Base-by-base conservation (phyloP, 2,329 filamentous ascomycete species). In the Thelonectria blattea region DNA sequence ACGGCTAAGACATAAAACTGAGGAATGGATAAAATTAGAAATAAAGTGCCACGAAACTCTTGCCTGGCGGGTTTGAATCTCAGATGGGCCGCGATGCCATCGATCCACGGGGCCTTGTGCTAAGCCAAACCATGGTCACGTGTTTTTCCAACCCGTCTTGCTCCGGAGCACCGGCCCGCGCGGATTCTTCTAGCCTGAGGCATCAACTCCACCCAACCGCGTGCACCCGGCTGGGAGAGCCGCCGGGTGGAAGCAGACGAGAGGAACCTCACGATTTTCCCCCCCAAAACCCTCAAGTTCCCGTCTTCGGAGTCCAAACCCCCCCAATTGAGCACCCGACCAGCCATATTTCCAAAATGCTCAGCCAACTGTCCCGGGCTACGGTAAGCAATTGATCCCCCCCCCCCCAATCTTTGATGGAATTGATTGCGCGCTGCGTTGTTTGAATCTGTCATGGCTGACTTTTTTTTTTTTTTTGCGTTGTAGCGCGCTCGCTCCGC, bases 311-410 rank as follows among this genome's bases (percentile, higher is more conserved):
- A 68, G 67, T 65, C 20, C n/a, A n/a, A n/a, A n/a, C n/a, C n/a
- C 62, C 60, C 71, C 78, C 78, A 78, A 81, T 82, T 80, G 80
- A 82, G 78, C 80, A n/a, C 80, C 77, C 76, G 68, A 75, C 75
- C 72, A 69, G 67, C 68, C 73, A 74, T 77, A 6, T 7, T 10
- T 30, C 66, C 79, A 85, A 78, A 72, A 87, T 87, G 84, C 78
- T 86, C 77, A 76, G 75, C 72, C 81, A 83, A 76, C 74, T 85
- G 64, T 80, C 81, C 73, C 79, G 84, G 78, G 78, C 78, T 75
- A 81, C 84, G 77, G 85, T 87, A 81, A 70, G 83, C 80, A 54
- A 37, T 64, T 30, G n/a, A 20, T 43, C 10, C 43, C 18, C 9
- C 22, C 6, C 10, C 43, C 18, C 9, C 22, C 6, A 24, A 4